Evolutionary conservation across 495 filamentous ascomycete genomes (phyloP).

Genomic region (Aspergillus conjunctus): DNA sequence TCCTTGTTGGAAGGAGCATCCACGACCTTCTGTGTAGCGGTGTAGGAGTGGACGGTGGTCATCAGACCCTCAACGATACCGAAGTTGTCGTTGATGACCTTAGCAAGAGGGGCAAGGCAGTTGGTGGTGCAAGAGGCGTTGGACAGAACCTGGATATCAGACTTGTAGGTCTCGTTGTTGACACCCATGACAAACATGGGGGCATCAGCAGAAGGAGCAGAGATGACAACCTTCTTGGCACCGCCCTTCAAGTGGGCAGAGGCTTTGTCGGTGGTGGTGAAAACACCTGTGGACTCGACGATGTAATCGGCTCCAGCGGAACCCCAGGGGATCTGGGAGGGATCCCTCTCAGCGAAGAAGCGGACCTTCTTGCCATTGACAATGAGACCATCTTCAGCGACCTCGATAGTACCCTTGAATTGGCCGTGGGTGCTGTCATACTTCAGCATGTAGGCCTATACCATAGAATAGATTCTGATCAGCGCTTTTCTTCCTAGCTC

Average conservation of each 20-base stretch:
- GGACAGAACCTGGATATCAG: slow-evolving; percentile 88
- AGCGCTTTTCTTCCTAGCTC: background rate
- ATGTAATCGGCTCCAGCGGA: slow-evolving; percentile 91
- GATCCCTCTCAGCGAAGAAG: slow-evolving; percentile 95
- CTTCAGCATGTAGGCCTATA: slow-evolving; percentile 97
- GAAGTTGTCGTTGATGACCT: slow-evolving; percentile 98
- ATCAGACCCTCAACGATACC: slow-evolving; percentile 97
- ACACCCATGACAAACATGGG: slow-evolving; percentile 99
- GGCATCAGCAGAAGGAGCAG: slow-evolving; percentile 96
- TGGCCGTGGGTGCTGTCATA: slow-evolving; percentile 95
- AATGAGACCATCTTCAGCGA: slow-evolving; percentile 72
- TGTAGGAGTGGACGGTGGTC: slow-evolving; percentile 99
- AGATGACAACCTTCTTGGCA: slow-evolving; percentile 99
- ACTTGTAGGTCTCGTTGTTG: slow-evolving; percentile 91
- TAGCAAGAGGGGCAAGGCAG: slow-evolving; percentile 98
- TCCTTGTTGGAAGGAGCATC: slow-evolving; percentile 98
- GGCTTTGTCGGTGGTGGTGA: slow-evolving; percentile 98
- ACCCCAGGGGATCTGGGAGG: slow-evolving; percentile 86
- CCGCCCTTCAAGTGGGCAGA: slow-evolving; percentile 95
- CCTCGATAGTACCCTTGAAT: slow-evolving; percentile 89
- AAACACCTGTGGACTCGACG: slow-evolving; percentile 98
- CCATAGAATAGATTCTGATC: slow-evolving; percentile 15
- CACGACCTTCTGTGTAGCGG: slow-evolving; percentile 99
- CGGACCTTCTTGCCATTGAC: slow-evolving; percentile 95
- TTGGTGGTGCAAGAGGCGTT: slow-evolving; percentile 99